Base-by-base conservation (phyloP, 306 rosid species). In the Trifolium pratense region DNA sequence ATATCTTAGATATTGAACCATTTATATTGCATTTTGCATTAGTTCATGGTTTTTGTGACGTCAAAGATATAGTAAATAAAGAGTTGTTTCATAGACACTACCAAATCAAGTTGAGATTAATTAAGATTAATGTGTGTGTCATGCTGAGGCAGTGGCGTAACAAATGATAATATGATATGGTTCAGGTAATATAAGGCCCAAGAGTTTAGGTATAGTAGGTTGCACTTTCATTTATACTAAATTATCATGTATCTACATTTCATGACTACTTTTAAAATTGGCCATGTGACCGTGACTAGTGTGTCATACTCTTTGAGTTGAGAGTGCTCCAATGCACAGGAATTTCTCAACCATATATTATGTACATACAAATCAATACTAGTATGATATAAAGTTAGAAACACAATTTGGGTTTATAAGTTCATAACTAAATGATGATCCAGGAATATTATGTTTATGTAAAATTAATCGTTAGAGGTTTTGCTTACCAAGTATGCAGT, bases 31-130 rank as follows among this genome's bases (percentile, higher is more conserved):
- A 8, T 23, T 9, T 15, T 70, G 45, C 76, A 71, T 72, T 78
- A 68, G 64, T 26, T 77, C 52, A 36, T 66, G 76, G 76, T 62
- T 80, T 85, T 48, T 75, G 80, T 83, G 76, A 83, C 69, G 79
- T 79, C 77, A 69, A 78, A 73, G 51, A 65, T 29, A 65, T 29
- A 84, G 13, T 11, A 67, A 13, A 16, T 1, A 29, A 16, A 66
- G 1, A 34, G 20, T 21, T 20, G 32, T 18, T 42, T 11, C n/a
- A 9, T 40, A 58, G 7, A 45, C 9, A 66, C 9, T 34, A 62
- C 60, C 76, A 60, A 80, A 59, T 15, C 45, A 29, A 23, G 69
- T 57, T 58, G 65, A 40, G 16, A 68, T 68, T 60, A 36, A 29
- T 29, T 29, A 75, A 61, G 16, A 52, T 31, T 73, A 74, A 74